Evolutionary conservation across 176 grass and related monocot species (phyloP), one percentile per base, ranked within the genome.

Genomic region (Luzula sylvatica): DNA sequence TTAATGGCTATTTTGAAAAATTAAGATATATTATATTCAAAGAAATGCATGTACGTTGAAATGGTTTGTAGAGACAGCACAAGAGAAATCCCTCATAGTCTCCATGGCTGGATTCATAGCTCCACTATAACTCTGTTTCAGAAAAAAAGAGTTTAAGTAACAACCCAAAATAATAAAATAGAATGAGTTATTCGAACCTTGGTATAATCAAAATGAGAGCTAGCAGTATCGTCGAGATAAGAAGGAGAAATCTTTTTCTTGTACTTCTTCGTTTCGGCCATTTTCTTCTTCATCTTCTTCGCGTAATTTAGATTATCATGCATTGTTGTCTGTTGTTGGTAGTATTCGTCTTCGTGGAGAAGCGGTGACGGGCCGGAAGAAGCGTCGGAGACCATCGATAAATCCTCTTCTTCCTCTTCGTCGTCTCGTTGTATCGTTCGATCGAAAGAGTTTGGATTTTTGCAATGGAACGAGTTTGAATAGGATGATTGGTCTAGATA

Each of bases 331-430:
- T 3, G 20, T 20, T 30, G 20, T 12, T 11, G 38, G 40, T 44
- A 47, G 24, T 75, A 42, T 15, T 68, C 32, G 20, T 71, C 67
- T 20, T 77, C 72, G 3, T 68, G 77, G 53, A 60, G 71, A 47
- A 86, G 85, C 26, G 68, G 75, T n/a, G 76, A 85, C 8, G 93
- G 93, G 11, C 93, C 86, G 51, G 93, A 98, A 11, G 93, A 98
- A 38, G 93, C 93, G 65, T 98, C 93, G 27, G 93, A 98, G 52
- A 98, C 45, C 93, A 98, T 90, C 2, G 93, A 98, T 30, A 92
- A 70, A 58, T 92, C 92, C 17, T 98, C 93, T 30, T 87, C 85
- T 23, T 72, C 68, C 24, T 72, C 61, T 4, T 25, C 74, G 3
- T 59, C 81, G 9, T 57, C 58, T 13, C 58, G 55, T 50, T 72